Evolutionary conservation across 768 basidiomycete species (phyloP).

Genomic region (Russula brevipes): DNA sequence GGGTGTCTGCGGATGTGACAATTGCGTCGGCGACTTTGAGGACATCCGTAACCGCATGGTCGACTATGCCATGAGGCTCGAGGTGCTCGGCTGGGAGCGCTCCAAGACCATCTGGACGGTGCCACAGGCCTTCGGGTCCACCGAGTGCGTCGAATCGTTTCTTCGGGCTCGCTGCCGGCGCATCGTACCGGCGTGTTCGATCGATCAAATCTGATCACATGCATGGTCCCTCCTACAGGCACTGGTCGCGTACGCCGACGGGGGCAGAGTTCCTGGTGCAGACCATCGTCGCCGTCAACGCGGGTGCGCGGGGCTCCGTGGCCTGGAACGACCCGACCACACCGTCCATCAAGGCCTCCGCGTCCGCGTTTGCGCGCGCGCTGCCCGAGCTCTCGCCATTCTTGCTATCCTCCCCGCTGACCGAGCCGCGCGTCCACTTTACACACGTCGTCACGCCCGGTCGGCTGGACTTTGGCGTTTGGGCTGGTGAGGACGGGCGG

Average conservation of each 20-base stretch:
- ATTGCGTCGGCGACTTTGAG: constrained; percentile 61
- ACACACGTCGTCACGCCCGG: constrained; percentile 1
- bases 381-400: constrained; percentile 25
- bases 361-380: constrained; percentile 33
- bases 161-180: not conserved
- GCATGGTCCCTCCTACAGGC: constrained; percentile 33
- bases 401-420: constrained; percentile 7
- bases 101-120: constrained; percentile 74
- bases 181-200: too few species aligned
- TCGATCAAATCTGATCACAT: too few species aligned
- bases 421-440: constrained; percentile 5
- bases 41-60: constrained; percentile 67
- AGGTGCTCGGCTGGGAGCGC: constrained; percentile 61
- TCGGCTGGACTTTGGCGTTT: constrained; percentile 19
- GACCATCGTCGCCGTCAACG: constrained; percentile 62
- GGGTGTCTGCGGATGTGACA: constrained; percentile 71
- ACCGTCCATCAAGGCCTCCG: constrained; percentile 35
- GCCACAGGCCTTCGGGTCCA: constrained; percentile 69
- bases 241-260: constrained; percentile 59
- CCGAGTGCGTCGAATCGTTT: constrained; percentile 29
- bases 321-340: constrained; percentile 43
- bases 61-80: constrained; percentile 53
- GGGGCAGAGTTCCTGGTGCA: constrained; percentile 66
- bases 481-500: not conserved
- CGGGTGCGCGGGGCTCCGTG: constrained; percentile 51